Evolutionary conservation across 176 grass and related monocot genomes (phyloP), one percentile per base, ranked within the genome.

Genomic region (Urochloa ruziziensis): DNA sequence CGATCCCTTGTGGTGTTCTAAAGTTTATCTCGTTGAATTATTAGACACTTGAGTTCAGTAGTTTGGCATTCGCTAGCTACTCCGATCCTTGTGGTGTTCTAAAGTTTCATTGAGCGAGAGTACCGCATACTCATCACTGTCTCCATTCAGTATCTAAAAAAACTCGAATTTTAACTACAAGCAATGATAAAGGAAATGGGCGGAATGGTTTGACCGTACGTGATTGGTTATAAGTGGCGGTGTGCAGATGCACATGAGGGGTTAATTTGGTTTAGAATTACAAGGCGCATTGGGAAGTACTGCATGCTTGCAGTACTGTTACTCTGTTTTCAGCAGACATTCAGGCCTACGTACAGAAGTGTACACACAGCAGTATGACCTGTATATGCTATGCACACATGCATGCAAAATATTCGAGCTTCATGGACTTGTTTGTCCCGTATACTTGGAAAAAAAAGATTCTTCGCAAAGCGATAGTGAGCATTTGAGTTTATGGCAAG

Each of bases 181-280:
- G 36, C 37, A 76, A 46, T 40, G 37, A 69, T 39, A 75, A 75
- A 56, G 80, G 61, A 27, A 42, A 61, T 43, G 40, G 52, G 42
- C 57, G 70, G 42, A 74, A 82, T 78, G 79, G 57, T 52, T 73
- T 82, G 84, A 74, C 58, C 7, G 3, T 21, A 72, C 48, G 23
- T 70, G 86, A 89, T 94, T 94, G 92, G 92, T 16, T 64, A 28
- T 32, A 84, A 82, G 21, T 59, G 72, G 86, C 86, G 92, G 86
- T 91, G 83, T 7, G 46, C 78, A 88, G 73, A 74, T 36, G 77
- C 49, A 44, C 77, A 81, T 64, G 63, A 81, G 70, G 62, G 47
- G 86, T 80, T 80, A 83, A 74, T 79, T 85, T 71, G 43, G 74
- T 88, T 94, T 90, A 82, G 88, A 86, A 83, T 80, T 82, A 83